Percentiles rank a stretch among this genome's conserved stretches.
phyloP scores from a whole-genome alignment of 2,329 filamentous ascomycete species.

The Cordyceps cicadae region DNA sequence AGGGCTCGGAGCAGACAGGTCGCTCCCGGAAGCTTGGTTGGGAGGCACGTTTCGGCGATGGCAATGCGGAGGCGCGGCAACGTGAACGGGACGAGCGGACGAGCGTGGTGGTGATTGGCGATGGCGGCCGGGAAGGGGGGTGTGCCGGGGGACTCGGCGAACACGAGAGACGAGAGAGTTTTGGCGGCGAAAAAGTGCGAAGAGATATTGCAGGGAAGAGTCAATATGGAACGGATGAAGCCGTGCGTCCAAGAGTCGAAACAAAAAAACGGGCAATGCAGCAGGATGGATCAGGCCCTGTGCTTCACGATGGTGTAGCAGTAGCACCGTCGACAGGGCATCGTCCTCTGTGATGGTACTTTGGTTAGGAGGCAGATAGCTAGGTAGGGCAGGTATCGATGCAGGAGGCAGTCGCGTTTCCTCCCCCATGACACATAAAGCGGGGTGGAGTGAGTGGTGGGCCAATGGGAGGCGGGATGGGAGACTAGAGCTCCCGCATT shows the following conservation, averaged over 20 bases:
- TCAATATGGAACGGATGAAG: background rate
- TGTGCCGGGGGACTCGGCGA: background rate
- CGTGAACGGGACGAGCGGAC: conserved; percentile 2
- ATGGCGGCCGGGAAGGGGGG: background rate
- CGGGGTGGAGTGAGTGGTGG: conserved; percentile 21
- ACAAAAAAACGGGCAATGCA: conserved; percentile 9
- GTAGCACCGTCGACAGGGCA: background rate
- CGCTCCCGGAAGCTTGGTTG: background rate
- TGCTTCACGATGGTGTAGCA: background rate
- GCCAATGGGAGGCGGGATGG: conserved; percentile 24
- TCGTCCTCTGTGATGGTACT: too few species aligned
- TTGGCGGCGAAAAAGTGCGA: background rate
- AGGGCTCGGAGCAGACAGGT: conserved; percentile 1
- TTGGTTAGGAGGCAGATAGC: too few species aligned
- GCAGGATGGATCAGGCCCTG: background rate
- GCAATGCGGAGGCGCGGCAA: background rate
- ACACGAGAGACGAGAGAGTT: background rate
- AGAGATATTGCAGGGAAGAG: background rate
- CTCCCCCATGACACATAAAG: conserved; percentile 31
- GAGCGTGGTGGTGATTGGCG: background rate
- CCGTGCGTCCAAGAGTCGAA: background rate
- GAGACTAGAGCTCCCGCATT: conserved; percentile 1
- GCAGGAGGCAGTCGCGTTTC: conserved; percentile 18
- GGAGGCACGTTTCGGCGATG: background rate
- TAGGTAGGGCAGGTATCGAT: too few species aligned